Percentiles rank a stretch among this genome's conserved stretches.
These are phyloP conservation scores for Solanum stenotomum DNA, from an alignment of 257 asterid species.

Conservation along the genomic window DNA sequence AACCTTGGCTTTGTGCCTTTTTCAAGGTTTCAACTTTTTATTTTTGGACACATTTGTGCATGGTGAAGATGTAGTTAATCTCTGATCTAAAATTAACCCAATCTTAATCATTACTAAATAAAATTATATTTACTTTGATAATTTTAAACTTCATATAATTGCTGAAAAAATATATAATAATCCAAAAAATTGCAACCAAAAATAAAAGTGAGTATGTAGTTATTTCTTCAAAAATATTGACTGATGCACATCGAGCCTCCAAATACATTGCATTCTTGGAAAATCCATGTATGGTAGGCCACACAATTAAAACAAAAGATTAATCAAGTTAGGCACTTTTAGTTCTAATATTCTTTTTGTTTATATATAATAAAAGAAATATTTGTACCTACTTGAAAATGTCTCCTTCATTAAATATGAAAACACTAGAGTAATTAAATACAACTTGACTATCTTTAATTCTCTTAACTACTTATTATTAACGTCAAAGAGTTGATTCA, in stretches of 20 bases:
- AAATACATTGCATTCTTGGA: not conserved
- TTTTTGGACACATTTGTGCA: not conserved
- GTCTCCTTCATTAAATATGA: not conserved
- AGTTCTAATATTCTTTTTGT: too few relatives aligned
- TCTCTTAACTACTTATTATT: not conserved
- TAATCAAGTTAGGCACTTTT: not conserved
- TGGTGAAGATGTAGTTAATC: not conserved
- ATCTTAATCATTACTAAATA: not conserved
- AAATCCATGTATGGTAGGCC: not conserved
- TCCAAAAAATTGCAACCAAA: not conserved
- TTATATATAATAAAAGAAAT: too few relatives aligned
- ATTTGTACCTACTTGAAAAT: not conserved
- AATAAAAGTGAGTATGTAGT: not conserved
- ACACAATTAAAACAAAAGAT: too few relatives aligned
- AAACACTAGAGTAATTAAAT: not conserved
- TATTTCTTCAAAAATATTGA: not conserved
- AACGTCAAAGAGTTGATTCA: not conserved
- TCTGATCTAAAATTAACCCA: not conserved
- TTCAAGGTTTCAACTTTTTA: not conserved
- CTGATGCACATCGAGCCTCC: not conserved
- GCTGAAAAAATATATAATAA: not conserved
- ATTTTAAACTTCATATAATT: not conserved
- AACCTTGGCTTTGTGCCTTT: not conserved
- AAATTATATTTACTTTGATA: not conserved
- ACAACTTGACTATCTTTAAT: not conserved